Base-by-base conservation (phyloP, 1,139 yeast species). In the Kodamaea alishanica region DNA sequence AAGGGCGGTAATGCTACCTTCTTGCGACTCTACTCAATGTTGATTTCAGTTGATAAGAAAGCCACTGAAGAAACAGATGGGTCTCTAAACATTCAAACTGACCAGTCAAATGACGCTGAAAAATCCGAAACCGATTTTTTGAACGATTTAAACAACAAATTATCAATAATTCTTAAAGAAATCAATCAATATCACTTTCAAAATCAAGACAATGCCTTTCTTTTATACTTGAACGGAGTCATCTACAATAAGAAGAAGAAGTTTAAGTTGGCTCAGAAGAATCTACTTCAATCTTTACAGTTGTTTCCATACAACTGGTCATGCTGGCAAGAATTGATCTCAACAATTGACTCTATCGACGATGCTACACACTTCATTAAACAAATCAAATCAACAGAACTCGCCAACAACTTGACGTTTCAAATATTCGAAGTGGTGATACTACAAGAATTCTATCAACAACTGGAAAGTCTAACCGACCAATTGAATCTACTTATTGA, bases 231-330 rank as follows among this genome's bases (percentile, higher is more conserved):
- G 39, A 70, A 73, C 40, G 94, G 96, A 1, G 58, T 85, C 5
- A 69, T 85, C 2, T 72, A 81, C 44, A 68, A 79, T 41, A 79
- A 77, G 46, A 83, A 83, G 52, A 81, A 81, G 43, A 79, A 84
- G 46, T 65, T 64, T 24, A 52, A 65, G 2, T 62, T 68, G 32
- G 96, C 97, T 0, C 79, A 82, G 42, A 65, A 70, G 23, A 66
- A 68, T 35, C 70, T 89, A 32, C 65, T 79, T 33, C 68, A 70
- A 36, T 84, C 96, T 1, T 58, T 84, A 11, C 58, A 67, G 12
- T 36, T 73, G 24, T 88, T 83, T 50, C 96, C 97, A 0, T 85
- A 75, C 58, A 92, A 92, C 54, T 92, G 97, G 97, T 79, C 92
- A 39, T 86, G 95, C 43, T 94, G 97, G 97, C 75, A 76, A 45